A percentile compares a stretch with the other conserved stretches of the same genome.
Conservation (phyloP, 2,329 filamentous ascomycete genomes). For the Colletotrichum sp. region DNA sequence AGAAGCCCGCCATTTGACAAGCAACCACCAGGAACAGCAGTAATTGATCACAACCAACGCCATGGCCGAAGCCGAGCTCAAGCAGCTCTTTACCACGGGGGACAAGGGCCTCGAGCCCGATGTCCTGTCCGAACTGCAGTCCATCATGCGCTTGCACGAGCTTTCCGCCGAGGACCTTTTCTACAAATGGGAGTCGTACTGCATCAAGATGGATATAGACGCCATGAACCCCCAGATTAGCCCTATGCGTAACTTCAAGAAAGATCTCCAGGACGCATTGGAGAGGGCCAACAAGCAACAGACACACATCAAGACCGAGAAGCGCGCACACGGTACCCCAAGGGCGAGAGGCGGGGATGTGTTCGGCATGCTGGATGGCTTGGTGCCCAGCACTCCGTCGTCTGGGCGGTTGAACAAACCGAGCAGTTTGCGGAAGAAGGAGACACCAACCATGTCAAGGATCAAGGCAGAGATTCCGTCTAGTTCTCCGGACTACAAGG, state of each 20-base stretch:
- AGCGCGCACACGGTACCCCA: constrained; percentile 67
- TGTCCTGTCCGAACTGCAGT: constrained; percentile 80
- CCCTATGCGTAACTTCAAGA: constrained; percentile 80
- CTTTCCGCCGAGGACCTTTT: constrained; percentile 86
- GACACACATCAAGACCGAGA: constrained; percentile 66
- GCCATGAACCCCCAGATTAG: constrained; percentile 75
- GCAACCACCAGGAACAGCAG: background rate
- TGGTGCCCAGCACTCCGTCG: constrained; percentile 69
- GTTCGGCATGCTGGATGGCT: constrained; percentile 81
- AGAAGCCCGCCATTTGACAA: background rate
- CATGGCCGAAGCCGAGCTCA: constrained; percentile 40
- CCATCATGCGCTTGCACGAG: constrained; percentile 84
- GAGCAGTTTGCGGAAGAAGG: constrained; percentile 39
- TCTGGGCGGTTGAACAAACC: constrained; percentile 29
- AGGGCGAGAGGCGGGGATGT: constrained; percentile 72
- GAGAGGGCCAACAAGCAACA: constrained; percentile 74
- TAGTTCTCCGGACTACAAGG: constrained; percentile 51
- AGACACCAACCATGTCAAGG: constrained; percentile 54
- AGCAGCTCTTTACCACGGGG: constrained; percentile 59
- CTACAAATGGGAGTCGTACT: constrained; percentile 99
- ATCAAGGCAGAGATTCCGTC: constrained; percentile 47
- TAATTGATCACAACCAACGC: background rate
- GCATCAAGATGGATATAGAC: constrained; percentile 89
- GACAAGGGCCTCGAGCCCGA: constrained; percentile 73
- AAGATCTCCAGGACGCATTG: constrained; percentile 82